These are phyloP conservation scores for Suillus lakei DNA, from an alignment of 768 basidiomycete genomes.

Conservation along the genomic window DNA sequence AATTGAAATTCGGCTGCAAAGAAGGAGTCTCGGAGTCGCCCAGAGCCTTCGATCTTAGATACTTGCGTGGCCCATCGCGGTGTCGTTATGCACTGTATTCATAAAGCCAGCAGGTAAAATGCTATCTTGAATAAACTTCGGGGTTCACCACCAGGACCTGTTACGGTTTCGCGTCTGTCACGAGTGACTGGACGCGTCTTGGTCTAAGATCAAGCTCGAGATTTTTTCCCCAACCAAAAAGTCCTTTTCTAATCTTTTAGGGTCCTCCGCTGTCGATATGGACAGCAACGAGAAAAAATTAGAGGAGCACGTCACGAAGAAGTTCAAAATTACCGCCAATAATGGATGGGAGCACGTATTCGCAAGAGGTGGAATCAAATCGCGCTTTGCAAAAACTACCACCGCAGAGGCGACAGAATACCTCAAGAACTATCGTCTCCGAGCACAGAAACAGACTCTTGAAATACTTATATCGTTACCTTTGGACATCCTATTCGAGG, in stretches of 20 bases:
- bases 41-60: constrained; percentile 10
- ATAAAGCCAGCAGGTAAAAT: not conserved
- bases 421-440: not conserved
- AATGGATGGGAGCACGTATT: constrained; percentile 8
- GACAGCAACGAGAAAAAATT: not conserved
- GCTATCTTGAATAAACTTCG: not conserved
- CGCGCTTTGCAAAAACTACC: not conserved
- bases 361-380: constrained; percentile 6
- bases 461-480: constrained; percentile 24
- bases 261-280: not conserved
- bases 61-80: not conserved
- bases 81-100: not conserved
- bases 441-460: constrained; percentile 15
- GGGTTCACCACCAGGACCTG: not conserved
- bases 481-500: constrained; percentile 24
- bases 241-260: not conserved
- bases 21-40: too few species aligned
- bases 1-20: constrained; percentile 7
- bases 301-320: not conserved
- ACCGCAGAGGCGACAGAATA: not conserved
- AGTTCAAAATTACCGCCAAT: constrained; percentile 3
- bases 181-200: constrained; percentile 5
- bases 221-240: not conserved
- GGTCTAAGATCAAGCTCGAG: not conserved
- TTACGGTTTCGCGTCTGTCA: constrained; percentile 5